Evolutionary conservation across 495 filamentous ascomycete genomes (phyloP), one percentile per base, ranked within the genome.

Genomic region (Daldinia caldariorum): DNA sequence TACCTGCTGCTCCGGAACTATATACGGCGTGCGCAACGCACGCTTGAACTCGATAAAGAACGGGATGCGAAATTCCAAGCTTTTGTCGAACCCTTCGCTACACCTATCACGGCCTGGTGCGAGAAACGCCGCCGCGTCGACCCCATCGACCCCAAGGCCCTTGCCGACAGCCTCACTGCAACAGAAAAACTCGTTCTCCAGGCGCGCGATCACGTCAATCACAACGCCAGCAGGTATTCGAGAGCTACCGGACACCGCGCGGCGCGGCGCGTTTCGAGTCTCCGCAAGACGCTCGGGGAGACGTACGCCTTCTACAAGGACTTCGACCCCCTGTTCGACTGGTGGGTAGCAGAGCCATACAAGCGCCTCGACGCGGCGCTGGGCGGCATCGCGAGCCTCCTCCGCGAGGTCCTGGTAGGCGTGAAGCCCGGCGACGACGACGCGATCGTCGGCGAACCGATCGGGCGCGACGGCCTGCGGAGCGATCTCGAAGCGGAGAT

Each of bases 371-470:
- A 82, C 20, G 51, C 29, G 1, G 72, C 75, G 1, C 68, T 86
- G 0, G 38, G 66, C 16, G 49, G 50, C 1, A 61, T 76, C 1
- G 72, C 77, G 9, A 61, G 54, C 1, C 53, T 74, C 26, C 76
- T 85, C 10, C 77, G 75, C 14, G 76, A 79, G 39, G 64, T 77
- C 5, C 66, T 85, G 1, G 80, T 82, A 0, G 84, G 83, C 0
- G 78, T 84, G 13, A 64, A 76, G 31, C 72, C 67, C 13, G 78
- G 69, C 3, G 71, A 82, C 26, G 70, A 79, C 0, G 80, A 83
- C 55, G 76, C 79, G 0, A 86, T 85, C 53, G 77, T 86, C 26
- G 84, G 85, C 14, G 77, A 86, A 53, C 83, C 85, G 1, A 83
- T 85, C 37, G 84, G 84, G 6, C 63, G 79, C 12, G 70, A 82